Base-by-base conservation (phyloP, 2,329 filamentous ascomycete species). In the Apiospora saccharicola region DNA sequence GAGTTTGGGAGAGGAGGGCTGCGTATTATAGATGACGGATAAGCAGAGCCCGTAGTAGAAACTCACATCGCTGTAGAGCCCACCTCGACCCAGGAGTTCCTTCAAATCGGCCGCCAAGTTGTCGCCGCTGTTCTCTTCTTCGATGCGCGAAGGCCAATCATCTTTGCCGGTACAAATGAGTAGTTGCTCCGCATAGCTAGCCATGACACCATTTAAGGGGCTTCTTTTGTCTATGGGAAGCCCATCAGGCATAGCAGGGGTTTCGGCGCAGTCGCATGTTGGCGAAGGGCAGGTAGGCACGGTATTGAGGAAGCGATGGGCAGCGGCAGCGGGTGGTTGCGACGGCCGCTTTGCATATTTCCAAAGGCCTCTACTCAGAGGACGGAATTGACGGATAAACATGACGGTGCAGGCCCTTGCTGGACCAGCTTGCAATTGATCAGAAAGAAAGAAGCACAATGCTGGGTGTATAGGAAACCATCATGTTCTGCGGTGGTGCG, bases 131-230 rank as follows among this genome's bases (percentile, higher is more conserved):
- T 92, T 90, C 73, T 97, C 94, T 67, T 97, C 91, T 80, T 97
- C 95, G 74, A 98, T 97, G 72, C 90, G 89, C 78, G 93, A 95
- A 41, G 87, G 86, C 95, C 95, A 98, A 83, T 97, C 93, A 43
- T 87, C 84, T 73, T 90, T 90, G 5, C 94, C 95, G 0, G 95
- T 97, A 74, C 93, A 95, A 19, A 98, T 87, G 13, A 98, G 82
- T 4, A 98, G 89, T 77, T 98, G 95, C 81, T 97, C 92, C 0
- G 91, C 87, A 80, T 98, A 97, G 0, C 88, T 85, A 1, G 92
- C 87, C 83, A 98, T 95, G 7, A 93, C 92, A 16, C 93, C 93
- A 79, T 93, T 92, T 61, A 98, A 85, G 24, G 88, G 86, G 51
- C 89, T 89, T 73, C 89, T 87, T 77, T 88, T 87, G 79, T 98